Evolutionary conservation across 116 monocot genomes (phyloP).

Genomic region (Iris pallida): DNA sequence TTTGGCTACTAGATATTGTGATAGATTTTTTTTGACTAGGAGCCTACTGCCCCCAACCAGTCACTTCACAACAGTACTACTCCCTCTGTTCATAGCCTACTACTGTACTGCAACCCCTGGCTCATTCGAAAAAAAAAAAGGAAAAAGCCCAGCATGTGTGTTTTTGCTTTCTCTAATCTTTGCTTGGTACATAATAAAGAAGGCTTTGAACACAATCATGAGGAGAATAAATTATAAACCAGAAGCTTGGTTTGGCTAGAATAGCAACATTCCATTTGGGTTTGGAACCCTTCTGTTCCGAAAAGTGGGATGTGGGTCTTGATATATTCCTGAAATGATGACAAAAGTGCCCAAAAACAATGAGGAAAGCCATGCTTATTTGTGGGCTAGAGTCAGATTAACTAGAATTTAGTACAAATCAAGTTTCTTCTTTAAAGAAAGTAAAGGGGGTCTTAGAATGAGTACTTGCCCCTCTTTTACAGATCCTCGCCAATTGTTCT

Average conservation of each 20-base stretch:
- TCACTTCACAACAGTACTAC: slow-evolving; percentile 60
- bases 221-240: background rate
- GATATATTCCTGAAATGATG: background rate
- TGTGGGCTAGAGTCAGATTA: background rate
- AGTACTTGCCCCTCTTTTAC: too few relatives aligned
- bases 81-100: too few relatives aligned
- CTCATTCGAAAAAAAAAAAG: background rate
- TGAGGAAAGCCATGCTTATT: background rate
- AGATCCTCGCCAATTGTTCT: too few relatives aligned
- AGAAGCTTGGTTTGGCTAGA: background rate
- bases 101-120: too few relatives aligned
- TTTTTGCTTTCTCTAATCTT: background rate
- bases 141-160: background rate
- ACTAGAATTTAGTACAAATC: background rate
- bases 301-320: background rate
- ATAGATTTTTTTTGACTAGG: slow-evolving; percentile 67
- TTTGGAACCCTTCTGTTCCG: background rate
- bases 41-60: slow-evolving; percentile 52
- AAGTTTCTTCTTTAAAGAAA: background rate
- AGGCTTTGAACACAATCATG: background rate
- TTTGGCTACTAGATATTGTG: background rate
- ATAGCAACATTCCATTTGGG: background rate
- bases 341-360: background rate
- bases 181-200: background rate
- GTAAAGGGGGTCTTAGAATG: too few relatives aligned